These are phyloP conservation scores for Coemansia sp. DNA, from an alignment of 192 early-diverging fungal genomes.

Conservation along the genomic window DNA sequence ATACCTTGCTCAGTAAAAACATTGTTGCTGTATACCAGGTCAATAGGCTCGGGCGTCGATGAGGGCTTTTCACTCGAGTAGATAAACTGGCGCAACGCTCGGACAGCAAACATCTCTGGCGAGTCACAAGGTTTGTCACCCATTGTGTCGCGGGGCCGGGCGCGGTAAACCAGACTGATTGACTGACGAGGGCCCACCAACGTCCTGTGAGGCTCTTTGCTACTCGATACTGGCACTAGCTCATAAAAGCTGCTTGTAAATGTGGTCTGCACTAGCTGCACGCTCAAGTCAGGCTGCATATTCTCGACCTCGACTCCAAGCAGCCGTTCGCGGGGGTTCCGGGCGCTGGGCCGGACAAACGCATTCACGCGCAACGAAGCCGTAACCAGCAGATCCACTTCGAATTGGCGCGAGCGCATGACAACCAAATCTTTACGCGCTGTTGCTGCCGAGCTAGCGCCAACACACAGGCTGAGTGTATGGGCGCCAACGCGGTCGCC, in stretches of 20 bases:
- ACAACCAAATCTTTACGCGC: not conserved
- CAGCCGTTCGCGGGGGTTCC: constrained; percentile 81
- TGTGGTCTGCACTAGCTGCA: constrained; percentile 51
- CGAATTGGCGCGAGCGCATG: constrained; percentile 48
- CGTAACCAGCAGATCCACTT: constrained; percentile 65
- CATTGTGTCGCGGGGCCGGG: constrained; percentile 11
- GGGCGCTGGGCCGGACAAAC: constrained; percentile 84
- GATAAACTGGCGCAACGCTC: constrained; percentile 52
- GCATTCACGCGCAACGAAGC: constrained; percentile 94
- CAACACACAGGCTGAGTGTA: constrained; percentile 43
- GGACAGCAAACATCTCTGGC: constrained; percentile 59
- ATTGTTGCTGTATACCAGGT: constrained; percentile 43
- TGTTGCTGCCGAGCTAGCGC: constrained; percentile 23
- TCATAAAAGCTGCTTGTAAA: constrained; percentile 45
- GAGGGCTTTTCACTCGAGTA: constrained; percentile 43
- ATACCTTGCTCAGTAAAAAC: constrained; percentile 61
- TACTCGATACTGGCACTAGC: constrained; percentile 24
- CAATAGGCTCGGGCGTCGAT: constrained; percentile 24
- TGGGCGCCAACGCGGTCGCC: constrained; percentile 91
- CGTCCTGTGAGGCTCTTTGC: not conserved
- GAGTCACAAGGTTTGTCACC: not conserved
- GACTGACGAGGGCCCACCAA: constrained; percentile 47
- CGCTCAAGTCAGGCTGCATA: constrained; percentile 29
- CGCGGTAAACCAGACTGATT: constrained; percentile 39
- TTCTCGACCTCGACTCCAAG: constrained; percentile 87